These are phyloP conservation scores for Neofusicoccum umdonicola DNA, from an alignment of 2,329 filamentous ascomycete species.

Conservation along the genomic window DNA sequence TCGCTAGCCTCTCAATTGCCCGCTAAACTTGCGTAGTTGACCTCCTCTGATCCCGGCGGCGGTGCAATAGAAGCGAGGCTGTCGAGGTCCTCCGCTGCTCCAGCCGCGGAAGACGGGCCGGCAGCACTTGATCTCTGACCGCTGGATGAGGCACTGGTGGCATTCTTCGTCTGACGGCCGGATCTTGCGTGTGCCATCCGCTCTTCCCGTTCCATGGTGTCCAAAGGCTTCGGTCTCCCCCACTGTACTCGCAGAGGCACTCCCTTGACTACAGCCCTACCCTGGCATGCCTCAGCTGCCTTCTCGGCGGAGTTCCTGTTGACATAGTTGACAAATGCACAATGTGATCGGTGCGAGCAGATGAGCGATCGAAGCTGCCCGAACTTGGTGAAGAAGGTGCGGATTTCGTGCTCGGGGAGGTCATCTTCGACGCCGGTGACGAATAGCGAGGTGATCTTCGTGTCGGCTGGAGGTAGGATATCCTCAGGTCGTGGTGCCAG, in stretches of 20 bases:
- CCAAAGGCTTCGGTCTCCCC: conserved; percentile 88
- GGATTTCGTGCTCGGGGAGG: conserved; percentile 84
- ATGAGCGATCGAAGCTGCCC: conserved; percentile 90
- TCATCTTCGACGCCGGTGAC: conserved; percentile 96
- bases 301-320: conserved; percentile 80
- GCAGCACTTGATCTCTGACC: conserved; percentile 25
- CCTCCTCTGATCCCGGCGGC: conserved; percentile 77
- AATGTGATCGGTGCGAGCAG: conserved; percentile 95
- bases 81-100: conserved; percentile 43
- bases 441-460: conserved; percentile 88
- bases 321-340: conserved; percentile 93
- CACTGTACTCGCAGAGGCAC: conserved; percentile 88
- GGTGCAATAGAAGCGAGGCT: conserved; percentile 60
- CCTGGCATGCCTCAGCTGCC: conserved; percentile 80
- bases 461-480: conserved; percentile 78
- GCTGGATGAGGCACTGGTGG: conserved; percentile 28
- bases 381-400: conserved; percentile 84
- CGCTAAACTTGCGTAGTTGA: conserved; percentile 80
- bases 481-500: conserved; percentile 80
- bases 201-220: conserved; percentile 86
- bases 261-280: conserved; percentile 83
- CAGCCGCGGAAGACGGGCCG: conserved; percentile 38
- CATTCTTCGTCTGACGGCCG: conserved; percentile 51
- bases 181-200: conserved; percentile 77
- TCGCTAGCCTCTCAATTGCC: conserved; percentile 61